Evolutionary conservation across 1,284 basidiomycete genomes (phyloP), one percentile per base, ranked within the genome.

Genomic region (Ceratobasidium papillatum): DNA sequence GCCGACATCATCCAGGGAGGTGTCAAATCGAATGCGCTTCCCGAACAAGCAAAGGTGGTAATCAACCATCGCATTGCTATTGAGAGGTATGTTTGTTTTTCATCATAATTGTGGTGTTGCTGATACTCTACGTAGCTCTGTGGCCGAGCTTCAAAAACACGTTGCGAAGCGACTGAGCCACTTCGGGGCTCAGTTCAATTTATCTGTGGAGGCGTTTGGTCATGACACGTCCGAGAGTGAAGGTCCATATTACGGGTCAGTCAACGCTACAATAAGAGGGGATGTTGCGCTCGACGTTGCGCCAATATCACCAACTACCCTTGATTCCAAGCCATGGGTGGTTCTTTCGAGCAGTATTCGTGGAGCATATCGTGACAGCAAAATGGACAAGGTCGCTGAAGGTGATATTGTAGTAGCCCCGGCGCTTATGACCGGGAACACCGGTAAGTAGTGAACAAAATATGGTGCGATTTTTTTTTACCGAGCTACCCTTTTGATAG

Each of bases 1-100:
- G 85, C 89, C 45, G 90, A 91, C 78, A 80, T 92, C 7, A 85
- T 92, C 47, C 79, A 84, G 7, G 91, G 91, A 1, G 91, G 91
- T 19, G 88, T 91, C 52, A 92, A 93, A 82, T 83, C 85, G 65
- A 90, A 90, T 76, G 88, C 88, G 1, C 83, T 90, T 1, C 89
- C 89, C 0, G 89, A 90, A 80, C 82, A 82, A 74, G 86, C 86
- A 0, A 85, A 81, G 77, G 87, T 87, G 7, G 79, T 87, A 22
- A 83, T 90, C 69, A 90, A 91, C 78, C 89, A 89, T 77, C 86
- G 89, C 14, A 87, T 91, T 75, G 84, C 86, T 3, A 85, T 85
- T 19, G 80, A 82, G 34, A 86, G 86, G 85, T 86, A 32, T 11
- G 81, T 58, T 22, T 11, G 9, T 7, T 30, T 38, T 30, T 34